Conservation (phyloP, 2,329 filamentous ascomycete species). For the Aspergillus sp. region DNA sequence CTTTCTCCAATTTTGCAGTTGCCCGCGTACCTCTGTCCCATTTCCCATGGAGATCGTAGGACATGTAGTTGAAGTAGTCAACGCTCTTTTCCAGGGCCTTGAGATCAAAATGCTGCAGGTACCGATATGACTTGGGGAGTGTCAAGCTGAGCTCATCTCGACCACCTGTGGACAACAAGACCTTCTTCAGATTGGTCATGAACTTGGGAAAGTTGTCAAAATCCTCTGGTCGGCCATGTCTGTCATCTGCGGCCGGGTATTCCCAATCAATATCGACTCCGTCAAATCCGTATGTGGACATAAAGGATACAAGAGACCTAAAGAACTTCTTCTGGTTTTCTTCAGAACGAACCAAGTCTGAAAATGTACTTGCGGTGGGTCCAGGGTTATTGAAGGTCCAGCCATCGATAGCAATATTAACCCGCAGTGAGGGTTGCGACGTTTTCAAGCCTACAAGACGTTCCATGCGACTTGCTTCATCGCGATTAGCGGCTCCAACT, state of each 20-base stretch:
- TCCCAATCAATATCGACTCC: constrained; percentile 51
- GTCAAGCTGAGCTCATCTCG: constrained; percentile 18
- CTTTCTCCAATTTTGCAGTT: not conserved
- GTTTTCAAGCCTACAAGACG: constrained; percentile 33
- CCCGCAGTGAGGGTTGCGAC: constrained; percentile 20
- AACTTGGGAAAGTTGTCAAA: constrained; percentile 28
- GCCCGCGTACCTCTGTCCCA: constrained; percentile 22
- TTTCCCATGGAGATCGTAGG: constrained; percentile 26
- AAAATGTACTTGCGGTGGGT: constrained; percentile 17
- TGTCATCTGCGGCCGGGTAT: constrained; percentile 35
- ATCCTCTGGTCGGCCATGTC: constrained; percentile 37
- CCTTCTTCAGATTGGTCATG: constrained; percentile 14
- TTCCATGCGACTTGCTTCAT: constrained; percentile 1
- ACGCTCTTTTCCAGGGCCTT: constrained; percentile 8
- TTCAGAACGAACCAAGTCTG: constrained; percentile 18
- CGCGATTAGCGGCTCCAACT: not conserved
- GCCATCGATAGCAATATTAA: constrained; percentile 42
- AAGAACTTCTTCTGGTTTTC: constrained; percentile 33
- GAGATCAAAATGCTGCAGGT: constrained; percentile 28
- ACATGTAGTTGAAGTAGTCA: constrained; percentile 30
- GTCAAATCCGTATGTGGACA: constrained; percentile 44
- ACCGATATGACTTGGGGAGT: constrained; percentile 28
- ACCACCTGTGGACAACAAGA: constrained; percentile 11
- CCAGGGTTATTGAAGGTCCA: constrained; percentile 39
- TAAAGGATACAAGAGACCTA: constrained; percentile 36